A percentile compares a stretch with the other conserved stretches of the same genome.
Evolutionary conservation across 768 basidiomycete species (phyloP).

Genomic region (Pleurotus cornucopiae): DNA sequence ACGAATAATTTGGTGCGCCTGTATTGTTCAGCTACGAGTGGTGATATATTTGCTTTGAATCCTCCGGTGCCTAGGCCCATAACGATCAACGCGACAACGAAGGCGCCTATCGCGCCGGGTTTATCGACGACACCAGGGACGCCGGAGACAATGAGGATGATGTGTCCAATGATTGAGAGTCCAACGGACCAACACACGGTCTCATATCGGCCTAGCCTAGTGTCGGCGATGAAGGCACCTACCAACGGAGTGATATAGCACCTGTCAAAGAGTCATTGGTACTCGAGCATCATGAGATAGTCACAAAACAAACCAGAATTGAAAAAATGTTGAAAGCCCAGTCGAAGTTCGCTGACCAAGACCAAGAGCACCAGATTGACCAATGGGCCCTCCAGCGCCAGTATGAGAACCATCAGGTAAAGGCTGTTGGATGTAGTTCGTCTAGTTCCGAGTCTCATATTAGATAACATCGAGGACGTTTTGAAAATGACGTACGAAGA

Average conservation of each 20-base stretch:
- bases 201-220: conserved; percentile 70
- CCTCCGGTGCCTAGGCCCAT: conserved; percentile 61
- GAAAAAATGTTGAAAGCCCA: conserved; percentile 67
- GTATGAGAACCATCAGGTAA: conserved; percentile 64
- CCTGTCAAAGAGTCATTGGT: conserved; percentile 27
- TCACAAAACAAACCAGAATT: conserved; percentile 50
- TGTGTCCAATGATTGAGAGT: conserved; percentile 60
- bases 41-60: conserved; percentile 77
- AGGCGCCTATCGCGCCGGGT: conserved; percentile 43
- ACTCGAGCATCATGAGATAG: not conserved
- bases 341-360: conserved; percentile 68
- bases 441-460: conserved; percentile 27
- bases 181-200: conserved; percentile 60
- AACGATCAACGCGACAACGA: conserved; percentile 57
- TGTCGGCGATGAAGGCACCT: conserved; percentile 73
- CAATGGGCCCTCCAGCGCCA: conserved; percentile 49
- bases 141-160: conserved; percentile 62
- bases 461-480: not conserved
- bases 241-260: conserved; percentile 62
- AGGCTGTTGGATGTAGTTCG: conserved; percentile 72
- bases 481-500: conserved; percentile 34
- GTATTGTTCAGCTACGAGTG: conserved; percentile 78
- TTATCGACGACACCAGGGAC: conserved; percentile 63
- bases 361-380: conserved; percentile 66
- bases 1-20: conserved; percentile 51